Evolutionary conservation across 2,329 filamentous ascomycete genomes (phyloP), one percentile per base, ranked within the genome.

Genomic region (Neofusicoccum kwambonambiense): DNA sequence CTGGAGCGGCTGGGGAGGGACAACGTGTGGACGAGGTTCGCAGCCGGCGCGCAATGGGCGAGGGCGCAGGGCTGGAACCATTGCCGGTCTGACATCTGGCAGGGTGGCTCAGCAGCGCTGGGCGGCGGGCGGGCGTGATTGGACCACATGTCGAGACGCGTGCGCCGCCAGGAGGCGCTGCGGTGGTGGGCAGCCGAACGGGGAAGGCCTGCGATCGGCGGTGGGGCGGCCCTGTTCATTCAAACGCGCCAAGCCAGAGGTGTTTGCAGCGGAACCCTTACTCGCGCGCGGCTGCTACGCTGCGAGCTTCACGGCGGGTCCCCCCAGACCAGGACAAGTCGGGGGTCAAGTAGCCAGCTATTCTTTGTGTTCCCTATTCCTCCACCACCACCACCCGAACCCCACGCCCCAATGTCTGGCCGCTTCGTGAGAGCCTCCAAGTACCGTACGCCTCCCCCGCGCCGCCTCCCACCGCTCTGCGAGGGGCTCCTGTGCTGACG

Each of bases 361-460:
- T 60, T 60, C 56, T 60, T 47, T 60, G 41, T 47, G 37, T 37
- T 47, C 56, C 41, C 56, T 60, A 47, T 47, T 22, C 13, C 31
- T 11, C 42, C 56, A 47, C 56, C 31, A 57, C 54, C 54, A 45
- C 42, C 41, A 35, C 42, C 27, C n/a, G 8, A 3, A 7, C n/a
- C 31, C 31, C 31, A 12, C 42, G 41, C 56, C 42, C 42, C 56
- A 60, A 91, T 91, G 88, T 86, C 88, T 71, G 88, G 88, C 74
- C 86, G 88, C 76, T 91, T 91, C 78, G 89, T 90, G 75, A 85
- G 88, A 80, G 85, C 88, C 71, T 90, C 88, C 74, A 91, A 91
- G 78, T 91, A 90, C 79, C 87, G 89, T 90, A 78, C 81, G 86
- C 77, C 68, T 69, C 65, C 65, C 65, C 68, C 66, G 60, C 66